Conservation (phyloP, 768 basidiomycete species). For the Lactarius sp. region DNA sequence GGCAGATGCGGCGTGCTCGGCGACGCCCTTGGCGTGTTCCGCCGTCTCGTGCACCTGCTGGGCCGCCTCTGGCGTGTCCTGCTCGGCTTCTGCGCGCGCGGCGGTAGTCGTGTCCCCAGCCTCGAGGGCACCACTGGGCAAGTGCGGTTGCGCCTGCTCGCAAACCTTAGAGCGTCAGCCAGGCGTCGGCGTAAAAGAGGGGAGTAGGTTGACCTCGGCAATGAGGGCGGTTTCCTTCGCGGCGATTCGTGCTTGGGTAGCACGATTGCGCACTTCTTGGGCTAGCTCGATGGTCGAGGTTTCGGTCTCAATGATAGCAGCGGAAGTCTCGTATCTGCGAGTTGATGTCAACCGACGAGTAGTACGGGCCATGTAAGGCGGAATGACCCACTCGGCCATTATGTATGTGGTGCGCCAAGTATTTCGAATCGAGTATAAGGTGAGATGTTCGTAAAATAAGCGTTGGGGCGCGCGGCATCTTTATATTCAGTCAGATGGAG, state of each 20-base stretch:
- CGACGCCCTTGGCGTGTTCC: constrained; percentile 41
- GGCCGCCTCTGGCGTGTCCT: constrained; percentile 39
- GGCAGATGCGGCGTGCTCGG: constrained; percentile 45
- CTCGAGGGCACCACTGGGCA: background rate
- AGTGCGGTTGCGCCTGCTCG: constrained; percentile 4
- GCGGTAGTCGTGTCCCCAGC: constrained; percentile 46
- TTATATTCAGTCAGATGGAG: background rate
- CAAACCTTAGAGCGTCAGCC: background rate
- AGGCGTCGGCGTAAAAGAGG: no score
- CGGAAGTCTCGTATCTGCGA: constrained; percentile 19
- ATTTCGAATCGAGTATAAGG: background rate
- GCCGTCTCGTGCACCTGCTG: constrained; percentile 47
- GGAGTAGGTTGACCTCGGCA: background rate
- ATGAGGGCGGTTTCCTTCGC: constrained; percentile 17
- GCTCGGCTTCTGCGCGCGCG: constrained; percentile 46
- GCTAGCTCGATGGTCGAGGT: constrained; percentile 16
- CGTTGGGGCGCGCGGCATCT: background rate
- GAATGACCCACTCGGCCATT: constrained; percentile 13
- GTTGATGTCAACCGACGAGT: background rate
- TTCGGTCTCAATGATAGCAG: constrained; percentile 19
- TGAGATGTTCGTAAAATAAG: background rate
- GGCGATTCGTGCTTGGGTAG: constrained; percentile 6
- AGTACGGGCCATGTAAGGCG: background rate
- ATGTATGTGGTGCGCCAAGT: background rate
- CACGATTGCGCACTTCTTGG: constrained; percentile 8